Evolutionary conservation across 768 basidiomycete genomes (phyloP).

Genomic region (Pisolithus sp.): DNA sequence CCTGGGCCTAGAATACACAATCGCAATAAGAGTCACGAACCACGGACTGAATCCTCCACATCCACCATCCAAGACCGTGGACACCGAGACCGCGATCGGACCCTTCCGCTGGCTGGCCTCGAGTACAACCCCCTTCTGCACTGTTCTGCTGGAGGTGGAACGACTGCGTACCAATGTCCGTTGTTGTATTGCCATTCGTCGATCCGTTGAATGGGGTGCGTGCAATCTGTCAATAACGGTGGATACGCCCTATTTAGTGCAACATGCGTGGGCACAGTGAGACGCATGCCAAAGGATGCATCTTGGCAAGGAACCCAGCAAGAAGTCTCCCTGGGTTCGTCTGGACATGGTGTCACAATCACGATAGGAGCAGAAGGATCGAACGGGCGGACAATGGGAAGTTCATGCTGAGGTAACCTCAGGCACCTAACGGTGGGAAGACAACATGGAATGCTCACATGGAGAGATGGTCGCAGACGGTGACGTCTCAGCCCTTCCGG

Average conservation of each 20-base stretch:
- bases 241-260: conserved; percentile 44
- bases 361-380: conserved; percentile 42
- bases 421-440: background rate
- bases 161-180: conserved; percentile 49
- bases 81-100: conserved; percentile 2
- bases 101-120: conserved; percentile 7
- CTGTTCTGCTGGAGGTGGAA: conserved; percentile 46
- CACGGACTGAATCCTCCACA: background rate
- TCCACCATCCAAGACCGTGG: background rate
- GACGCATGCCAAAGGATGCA: conserved; percentile 42
- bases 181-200: conserved; percentile 42
- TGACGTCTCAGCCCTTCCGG: conserved; percentile 9
- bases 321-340: conserved; percentile 33
- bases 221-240: conserved; percentile 28
- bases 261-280: conserved; percentile 45
- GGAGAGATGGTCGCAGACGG: conserved; percentile 7
- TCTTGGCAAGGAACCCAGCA: conserved; percentile 51
- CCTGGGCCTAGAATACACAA: background rate
- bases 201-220: conserved; percentile 21
- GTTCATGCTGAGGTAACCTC: conserved; percentile 10
- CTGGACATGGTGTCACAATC: conserved; percentile 42
- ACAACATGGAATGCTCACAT: conserved; percentile 1
- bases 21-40: conserved; percentile 1
- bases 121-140: conserved; percentile 39
- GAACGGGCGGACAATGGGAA: conserved; percentile 26